phyloP scores from a whole-genome alignment of 2,329 filamentous ascomycete species.

The Sporothrix brasiliensis region DNA sequence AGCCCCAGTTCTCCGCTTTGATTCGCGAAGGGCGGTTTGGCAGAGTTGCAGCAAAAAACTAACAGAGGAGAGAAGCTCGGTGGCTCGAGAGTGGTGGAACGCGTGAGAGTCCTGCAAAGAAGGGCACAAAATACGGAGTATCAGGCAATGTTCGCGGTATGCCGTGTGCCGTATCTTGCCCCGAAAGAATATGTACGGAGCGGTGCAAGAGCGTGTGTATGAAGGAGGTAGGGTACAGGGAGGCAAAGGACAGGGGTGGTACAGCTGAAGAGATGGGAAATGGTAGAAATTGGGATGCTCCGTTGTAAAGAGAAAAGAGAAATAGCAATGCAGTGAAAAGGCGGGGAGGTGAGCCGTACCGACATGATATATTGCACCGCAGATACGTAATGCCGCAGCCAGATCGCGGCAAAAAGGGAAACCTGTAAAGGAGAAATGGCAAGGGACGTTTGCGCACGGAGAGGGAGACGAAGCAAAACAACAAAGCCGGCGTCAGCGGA shows the following conservation, averaged over 20 bases:
- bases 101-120: background rate
- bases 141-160: no score
- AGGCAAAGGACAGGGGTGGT: slow-evolving; percentile 4
- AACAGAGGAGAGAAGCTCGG: background rate
- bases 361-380: slow-evolving; percentile 18
- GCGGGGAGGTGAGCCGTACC: slow-evolving; percentile 10
- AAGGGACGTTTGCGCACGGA: background rate
- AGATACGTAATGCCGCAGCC: slow-evolving; percentile 19
- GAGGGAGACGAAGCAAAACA: slow-evolving; percentile 12
- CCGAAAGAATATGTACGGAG: no score
- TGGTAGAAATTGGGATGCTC: slow-evolving; percentile 20
- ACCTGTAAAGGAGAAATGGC: background rate
- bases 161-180: no score
- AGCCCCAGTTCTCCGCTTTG: slow-evolving; percentile 29
- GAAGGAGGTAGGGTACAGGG: background rate
- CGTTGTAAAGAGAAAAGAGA: slow-evolving; percentile 19
- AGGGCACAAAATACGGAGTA: background rate
- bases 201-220: background rate
- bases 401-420: slow-evolving; percentile 22
- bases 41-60: background rate
- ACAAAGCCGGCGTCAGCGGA: background rate
- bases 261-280: slow-evolving; percentile 7
- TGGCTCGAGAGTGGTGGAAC: background rate
- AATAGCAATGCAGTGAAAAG: background rate
- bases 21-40: background rate